Evolutionary conservation across 345 rosid genomes (phyloP).

Genomic region (Salix purpurea): DNA sequence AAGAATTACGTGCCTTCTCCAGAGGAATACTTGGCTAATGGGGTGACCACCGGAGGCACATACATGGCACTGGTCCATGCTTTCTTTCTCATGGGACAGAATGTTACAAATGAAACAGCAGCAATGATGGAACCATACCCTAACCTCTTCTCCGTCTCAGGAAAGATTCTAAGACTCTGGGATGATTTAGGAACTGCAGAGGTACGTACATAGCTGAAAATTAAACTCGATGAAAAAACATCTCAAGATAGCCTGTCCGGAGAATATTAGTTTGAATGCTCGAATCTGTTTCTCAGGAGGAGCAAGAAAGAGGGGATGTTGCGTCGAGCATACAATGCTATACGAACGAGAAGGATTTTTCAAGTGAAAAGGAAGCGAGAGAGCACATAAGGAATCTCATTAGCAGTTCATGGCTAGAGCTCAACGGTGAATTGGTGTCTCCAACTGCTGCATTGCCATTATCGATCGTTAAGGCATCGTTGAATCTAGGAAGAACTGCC

Average conservation of each 20-base stretch:
- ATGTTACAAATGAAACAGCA: slow-evolving; percentile 1
- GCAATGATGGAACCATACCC: slow-evolving; percentile 23
- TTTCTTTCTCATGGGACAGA: slow-evolving; percentile 20
- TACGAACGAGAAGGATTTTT: slow-evolving; percentile 9
- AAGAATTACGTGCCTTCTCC: slow-evolving; percentile 10
- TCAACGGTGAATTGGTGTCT: slow-evolving; percentile 5
- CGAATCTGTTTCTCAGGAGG: slow-evolving; percentile 9
- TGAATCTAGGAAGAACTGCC: slow-evolving; percentile 25
- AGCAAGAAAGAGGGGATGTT: slow-evolving; percentile 32
- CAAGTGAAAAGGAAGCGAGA: slow-evolving; percentile 19
- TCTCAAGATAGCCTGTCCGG: too few species aligned
- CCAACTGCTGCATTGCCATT: slow-evolving; percentile 2
- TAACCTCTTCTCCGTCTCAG: slow-evolving; percentile 15
- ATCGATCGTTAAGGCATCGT: slow-evolving; percentile 9
- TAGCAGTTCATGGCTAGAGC: slow-evolving; percentile 19
- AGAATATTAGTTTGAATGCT: too few species aligned
- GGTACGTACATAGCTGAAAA: slow-evolving; percentile 7
- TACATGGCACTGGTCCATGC: slow-evolving; percentile 30
- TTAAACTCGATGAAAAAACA: background rate
- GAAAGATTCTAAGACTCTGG: slow-evolving; percentile 24
- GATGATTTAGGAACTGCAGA: slow-evolving; percentile 32
- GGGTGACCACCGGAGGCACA: slow-evolving; percentile 21
- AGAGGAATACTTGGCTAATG: slow-evolving; percentile 22
- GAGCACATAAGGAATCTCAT: slow-evolving; percentile 18
- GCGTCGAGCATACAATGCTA: slow-evolving; percentile 21